A percentile compares a stretch with the other conserved stretches of the same genome.
Evolutionary conservation across 2,329 filamentous ascomycete species (phyloP).

Genomic region (Fusarium tupiense): DNA sequence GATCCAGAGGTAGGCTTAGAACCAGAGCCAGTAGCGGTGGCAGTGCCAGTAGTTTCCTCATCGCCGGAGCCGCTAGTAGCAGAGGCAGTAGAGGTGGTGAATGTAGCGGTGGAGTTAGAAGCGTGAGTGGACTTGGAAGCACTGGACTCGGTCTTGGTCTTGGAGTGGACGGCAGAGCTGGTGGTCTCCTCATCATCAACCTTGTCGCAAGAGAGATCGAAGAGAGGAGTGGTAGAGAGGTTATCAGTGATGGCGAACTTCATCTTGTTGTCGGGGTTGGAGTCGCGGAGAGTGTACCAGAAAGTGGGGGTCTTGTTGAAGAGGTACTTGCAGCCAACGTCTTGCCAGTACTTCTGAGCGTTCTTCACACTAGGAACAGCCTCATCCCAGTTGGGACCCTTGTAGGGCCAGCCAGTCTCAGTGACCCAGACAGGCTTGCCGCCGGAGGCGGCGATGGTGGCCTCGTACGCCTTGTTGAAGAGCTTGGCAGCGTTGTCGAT

Average conservation of each 20-base stretch:
- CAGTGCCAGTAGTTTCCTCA: constrained; percentile 56
- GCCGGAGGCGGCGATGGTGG: constrained; percentile 55
- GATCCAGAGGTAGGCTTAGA: neutral
- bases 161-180: constrained; percentile 33
- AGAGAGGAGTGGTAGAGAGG: constrained; percentile 60
- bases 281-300: constrained; percentile 71
- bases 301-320: constrained; percentile 66
- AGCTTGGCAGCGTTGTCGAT: constrained; percentile 65
- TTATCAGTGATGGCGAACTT: constrained; percentile 67
- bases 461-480: constrained; percentile 62
- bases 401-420: constrained; percentile 73
- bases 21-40: constrained; percentile 15
- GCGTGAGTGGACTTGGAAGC: constrained; percentile 19
- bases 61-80: constrained; percentile 61
- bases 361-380: constrained; percentile 66
- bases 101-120: constrained; percentile 51
- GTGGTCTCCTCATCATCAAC: constrained; percentile 37
- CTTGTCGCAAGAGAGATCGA: constrained; percentile 64
- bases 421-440: constrained; percentile 69
- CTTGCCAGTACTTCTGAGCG: constrained; percentile 71
- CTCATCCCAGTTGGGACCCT: constrained; percentile 62
- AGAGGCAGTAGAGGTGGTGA: constrained; percentile 47
- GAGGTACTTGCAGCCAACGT: constrained; percentile 68
- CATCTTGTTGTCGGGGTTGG: constrained; percentile 67
- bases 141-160: constrained; percentile 24